phyloP scores from a whole-genome alignment of 148 eudicot genomes.

The Fagopyrum tataricum region DNA sequence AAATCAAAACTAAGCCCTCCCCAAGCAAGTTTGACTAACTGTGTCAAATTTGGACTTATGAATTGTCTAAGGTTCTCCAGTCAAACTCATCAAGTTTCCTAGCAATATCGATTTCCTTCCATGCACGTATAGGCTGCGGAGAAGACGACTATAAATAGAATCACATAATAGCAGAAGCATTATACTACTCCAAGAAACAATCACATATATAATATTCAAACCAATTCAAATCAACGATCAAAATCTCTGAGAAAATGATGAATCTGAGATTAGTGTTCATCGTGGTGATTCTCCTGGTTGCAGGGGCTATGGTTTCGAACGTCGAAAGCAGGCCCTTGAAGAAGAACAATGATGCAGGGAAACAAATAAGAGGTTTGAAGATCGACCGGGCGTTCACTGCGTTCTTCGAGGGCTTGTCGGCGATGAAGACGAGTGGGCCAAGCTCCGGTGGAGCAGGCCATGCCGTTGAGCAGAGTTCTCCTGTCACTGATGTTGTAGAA shows the following conservation, averaged over 20 bases:
- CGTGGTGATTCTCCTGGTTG: not conserved
- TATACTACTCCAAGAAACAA: no score
- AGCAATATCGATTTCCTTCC: not conserved
- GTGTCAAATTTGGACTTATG: slow-evolving; percentile 4
- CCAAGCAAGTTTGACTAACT: not conserved
- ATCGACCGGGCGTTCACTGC: not conserved
- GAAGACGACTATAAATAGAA: not conserved
- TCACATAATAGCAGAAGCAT: no score
- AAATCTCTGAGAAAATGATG: not conserved
- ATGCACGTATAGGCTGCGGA: not conserved
- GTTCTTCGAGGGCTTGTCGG: not conserved
- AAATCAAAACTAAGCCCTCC: not conserved
- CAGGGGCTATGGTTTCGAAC: not conserved
- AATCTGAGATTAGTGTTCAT: not conserved
- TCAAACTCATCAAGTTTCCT: not conserved
- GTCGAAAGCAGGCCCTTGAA: slow-evolving; percentile 1
- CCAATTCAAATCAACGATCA: no score
- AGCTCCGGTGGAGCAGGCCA: not conserved
- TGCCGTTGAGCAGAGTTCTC: not conserved
- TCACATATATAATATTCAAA: no score
- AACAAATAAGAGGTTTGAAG: not conserved
- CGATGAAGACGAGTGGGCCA: slow-evolving; percentile 3
- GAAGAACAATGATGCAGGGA: not conserved
- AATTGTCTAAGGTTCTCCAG: not conserved
- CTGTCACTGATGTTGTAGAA: not conserved